phyloP scores from a whole-genome alignment of 169 alveolate species.

The Cryptosporidium felis region DNA sequence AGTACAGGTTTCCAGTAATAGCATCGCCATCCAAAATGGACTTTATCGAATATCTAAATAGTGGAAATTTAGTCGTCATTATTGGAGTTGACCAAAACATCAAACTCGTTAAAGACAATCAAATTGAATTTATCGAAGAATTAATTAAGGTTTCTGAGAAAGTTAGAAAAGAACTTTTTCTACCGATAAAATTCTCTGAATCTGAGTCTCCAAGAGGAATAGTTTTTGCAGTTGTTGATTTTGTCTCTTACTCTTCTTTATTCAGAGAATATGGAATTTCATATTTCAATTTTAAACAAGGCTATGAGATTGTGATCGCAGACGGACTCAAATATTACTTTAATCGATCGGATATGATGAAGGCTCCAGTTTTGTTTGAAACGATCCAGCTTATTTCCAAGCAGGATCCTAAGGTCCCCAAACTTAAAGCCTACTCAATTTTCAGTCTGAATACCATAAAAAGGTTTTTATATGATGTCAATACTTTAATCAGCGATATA shows the following conservation, averaged over 20 bases:
- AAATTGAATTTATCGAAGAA: conserved; percentile 14
- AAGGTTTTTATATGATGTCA: conserved; percentile 49
- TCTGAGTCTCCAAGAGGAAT: conserved; percentile 24
- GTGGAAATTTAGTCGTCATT: conserved; percentile 56
- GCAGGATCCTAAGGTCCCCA: conserved; percentile 19
- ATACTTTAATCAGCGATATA: conserved; percentile 5
- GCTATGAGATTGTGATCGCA: conserved; percentile 42
- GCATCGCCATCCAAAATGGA: conserved; percentile 19
- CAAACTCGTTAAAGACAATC: neutral
- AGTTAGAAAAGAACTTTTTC: conserved; percentile 23
- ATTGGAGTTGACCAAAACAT: conserved; percentile 12
- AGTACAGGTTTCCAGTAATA: conserved; percentile 42
- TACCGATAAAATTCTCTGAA: conserved; percentile 30
- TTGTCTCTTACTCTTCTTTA: conserved; percentile 29
- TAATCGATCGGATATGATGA: conserved; percentile 27
- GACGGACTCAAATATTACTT: conserved; percentile 58
- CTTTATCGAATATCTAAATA: conserved; percentile 39
- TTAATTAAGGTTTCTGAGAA: conserved; percentile 1
- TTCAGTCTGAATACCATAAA: conserved; percentile 28
- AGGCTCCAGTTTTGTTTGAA: neutral
- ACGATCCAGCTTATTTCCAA: conserved; percentile 11
- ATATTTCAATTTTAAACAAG: conserved; percentile 31
- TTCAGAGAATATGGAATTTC: conserved; percentile 65
- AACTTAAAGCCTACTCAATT: conserved; percentile 45
- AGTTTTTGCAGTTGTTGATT: conserved; percentile 39